Evolutionary conservation across 331 rosid genomes (phyloP), one percentile per base, ranked within the genome.

Genomic region (Malus hybrid): DNA sequence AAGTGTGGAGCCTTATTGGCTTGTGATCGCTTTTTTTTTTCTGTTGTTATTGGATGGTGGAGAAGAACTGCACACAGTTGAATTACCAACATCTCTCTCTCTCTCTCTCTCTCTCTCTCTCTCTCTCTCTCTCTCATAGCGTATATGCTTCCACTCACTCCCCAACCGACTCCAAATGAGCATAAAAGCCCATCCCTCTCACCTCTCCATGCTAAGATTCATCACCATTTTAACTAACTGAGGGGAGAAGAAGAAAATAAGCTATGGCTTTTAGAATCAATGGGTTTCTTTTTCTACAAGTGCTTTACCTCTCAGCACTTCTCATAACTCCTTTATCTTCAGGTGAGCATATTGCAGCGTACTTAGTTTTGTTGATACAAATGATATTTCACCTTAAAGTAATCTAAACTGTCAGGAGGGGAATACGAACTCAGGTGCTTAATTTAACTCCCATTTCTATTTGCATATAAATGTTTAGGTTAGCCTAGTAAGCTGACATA

Each of bases 211-310:
- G 20, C 57, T 15, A 52, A 15, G 20, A 52, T 52, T 52, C 57
- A 15, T 75, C 46, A 60, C 48, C 42, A 72, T 64, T 63, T 32
- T 63, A 28, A 42, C 66, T 39, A 44, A 19, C 28, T 58, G 33
- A 50, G 19, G 10, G 48, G 36, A 32, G 50, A 42, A 42, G 48
- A 75, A 18, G 24, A 13, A 24, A 16, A 48, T 55, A 39, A 68
- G 71, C 66, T 77, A 92, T 89, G 97, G 84, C 82, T 78, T 81
- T 76, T 42, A 84, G 77, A 75, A 79, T 72, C 86, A 82, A 81
- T 20, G 48, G 80, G 76, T 28, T 79, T 64, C 72, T 56, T 33
- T 36, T 84, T 73, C 84, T 10, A 5, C 13, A 58, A 18, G 58
- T 88, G 34, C 53, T 76, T 72, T 78, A 75, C 74, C 76, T 92